Evolutionary conservation across 2,329 filamentous ascomycete genomes (phyloP).

Genomic region (Aureobasidium vineae): DNA sequence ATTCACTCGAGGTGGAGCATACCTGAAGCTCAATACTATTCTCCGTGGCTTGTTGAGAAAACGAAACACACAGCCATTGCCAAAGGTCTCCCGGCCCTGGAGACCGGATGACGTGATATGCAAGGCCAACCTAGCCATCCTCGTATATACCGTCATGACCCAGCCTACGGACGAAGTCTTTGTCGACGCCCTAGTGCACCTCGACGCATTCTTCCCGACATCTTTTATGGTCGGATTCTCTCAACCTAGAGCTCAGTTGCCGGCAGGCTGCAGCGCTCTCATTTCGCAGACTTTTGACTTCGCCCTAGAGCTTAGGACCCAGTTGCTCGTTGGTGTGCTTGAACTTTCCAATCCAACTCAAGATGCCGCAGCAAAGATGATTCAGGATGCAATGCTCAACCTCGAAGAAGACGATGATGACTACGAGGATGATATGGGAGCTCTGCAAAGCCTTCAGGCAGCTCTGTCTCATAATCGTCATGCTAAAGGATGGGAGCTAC

Average conservation of each 20-base stretch:
- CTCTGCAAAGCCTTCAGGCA: neutral
- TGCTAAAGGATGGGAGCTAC: constrained; percentile 1
- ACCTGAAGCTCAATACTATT: constrained; percentile 44
- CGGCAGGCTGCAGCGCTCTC: constrained; percentile 43
- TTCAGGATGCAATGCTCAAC: constrained; percentile 2
- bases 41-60: constrained; percentile 43
- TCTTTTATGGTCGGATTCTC: constrained; percentile 36
- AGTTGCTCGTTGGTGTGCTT: constrained; percentile 39
- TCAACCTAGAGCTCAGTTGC: constrained; percentile 24
- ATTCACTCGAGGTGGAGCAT: constrained; percentile 43
- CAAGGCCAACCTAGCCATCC: constrained; percentile 46
- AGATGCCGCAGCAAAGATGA: neutral
- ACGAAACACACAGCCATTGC: constrained; percentile 31
- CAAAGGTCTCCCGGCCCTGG: constrained; percentile 34
- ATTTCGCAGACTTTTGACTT: constrained; percentile 48
- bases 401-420: neutral
- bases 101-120: constrained; percentile 46
- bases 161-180: constrained; percentile 34
- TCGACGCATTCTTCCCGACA: constrained; percentile 41
- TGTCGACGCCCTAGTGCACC: constrained; percentile 36
- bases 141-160: constrained; percentile 42
- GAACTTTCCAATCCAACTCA: too few species aligned
- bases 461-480: neutral
- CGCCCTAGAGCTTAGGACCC: constrained; percentile 56
- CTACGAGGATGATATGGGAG: constrained; percentile 1